Evolutionary conservation across 331 rosid species (phyloP).

Genomic region (Rosa hybrid): DNA sequence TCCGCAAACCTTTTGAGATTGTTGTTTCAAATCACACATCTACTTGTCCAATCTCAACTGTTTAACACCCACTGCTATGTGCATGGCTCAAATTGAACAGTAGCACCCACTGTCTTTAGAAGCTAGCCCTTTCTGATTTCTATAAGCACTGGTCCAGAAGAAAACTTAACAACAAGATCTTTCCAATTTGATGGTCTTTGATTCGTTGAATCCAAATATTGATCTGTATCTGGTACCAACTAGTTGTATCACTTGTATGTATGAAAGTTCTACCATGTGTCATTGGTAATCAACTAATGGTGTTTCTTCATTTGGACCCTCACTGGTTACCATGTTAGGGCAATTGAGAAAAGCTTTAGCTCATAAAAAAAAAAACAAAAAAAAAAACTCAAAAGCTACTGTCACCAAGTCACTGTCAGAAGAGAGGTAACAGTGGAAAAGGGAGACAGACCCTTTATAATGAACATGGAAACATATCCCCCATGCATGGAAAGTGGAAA

Average conservation of each 20-base stretch:
- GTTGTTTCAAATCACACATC: background rate
- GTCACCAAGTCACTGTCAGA: conserved; percentile 26
- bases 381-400: background rate
- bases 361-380: conserved; percentile 6
- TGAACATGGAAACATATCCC: conserved; percentile 32
- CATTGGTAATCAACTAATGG: background rate
- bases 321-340: conserved; percentile 19
- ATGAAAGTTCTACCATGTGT: background rate
- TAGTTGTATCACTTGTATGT: background rate
- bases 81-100: background rate
- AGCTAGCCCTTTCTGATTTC: background rate
- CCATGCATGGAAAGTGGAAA: conserved; percentile 26
- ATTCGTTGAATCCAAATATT: background rate
- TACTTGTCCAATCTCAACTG: background rate
- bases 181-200: background rate
- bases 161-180: background rate
- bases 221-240: background rate
- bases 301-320: conserved; percentile 29
- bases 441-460: conserved; percentile 20
- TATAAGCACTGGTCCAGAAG: background rate
- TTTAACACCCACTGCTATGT: background rate
- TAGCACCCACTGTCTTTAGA: background rate
- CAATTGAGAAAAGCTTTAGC: conserved; percentile 7
- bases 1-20: background rate
- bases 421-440: background rate